phyloP scores from a whole-genome alignment of 768 basidiomycete species.

The Boletus pseudopeckii region DNA sequence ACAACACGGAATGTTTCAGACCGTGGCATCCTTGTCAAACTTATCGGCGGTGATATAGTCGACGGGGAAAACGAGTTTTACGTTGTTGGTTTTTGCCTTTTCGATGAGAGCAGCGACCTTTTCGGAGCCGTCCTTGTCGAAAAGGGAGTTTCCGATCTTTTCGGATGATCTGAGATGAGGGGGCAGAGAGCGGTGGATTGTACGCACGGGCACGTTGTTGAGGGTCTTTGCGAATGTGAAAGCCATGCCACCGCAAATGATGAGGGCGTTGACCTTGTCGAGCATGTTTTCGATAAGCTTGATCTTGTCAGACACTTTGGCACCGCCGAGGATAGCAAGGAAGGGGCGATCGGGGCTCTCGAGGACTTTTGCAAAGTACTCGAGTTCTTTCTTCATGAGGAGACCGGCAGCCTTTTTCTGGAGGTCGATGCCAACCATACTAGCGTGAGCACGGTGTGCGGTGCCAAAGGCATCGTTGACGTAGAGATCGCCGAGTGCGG shows the following conservation, averaged over 20 bases:
- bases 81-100: conserved; percentile 88
- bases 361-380: conserved; percentile 97
- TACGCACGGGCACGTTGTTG: conserved; percentile 65
- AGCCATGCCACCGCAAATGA: conserved; percentile 98
- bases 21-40: conserved; percentile 88
- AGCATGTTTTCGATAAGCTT: conserved; percentile 98
- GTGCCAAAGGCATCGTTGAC: conserved; percentile 99
- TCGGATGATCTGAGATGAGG: conserved; percentile 7
- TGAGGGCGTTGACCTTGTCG: conserved; percentile 95
- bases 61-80: conserved; percentile 93
- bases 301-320: conserved; percentile 99
- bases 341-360: conserved; percentile 94
- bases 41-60: conserved; percentile 95
- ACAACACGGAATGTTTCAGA: conserved; percentile 30
- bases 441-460: conserved; percentile 96
- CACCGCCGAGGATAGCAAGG: conserved; percentile 97
- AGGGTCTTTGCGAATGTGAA: conserved; percentile 99
- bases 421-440: conserved; percentile 96
- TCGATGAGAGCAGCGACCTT: conserved; percentile 82
- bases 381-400: conserved; percentile 97
- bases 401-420: conserved; percentile 92
- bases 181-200: not conserved
- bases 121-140: conserved; percentile 82
- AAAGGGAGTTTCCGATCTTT: conserved; percentile 90
- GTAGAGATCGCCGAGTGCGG: conserved; percentile 91